These are phyloP conservation scores for Cocos nucifera DNA, from an alignment of 176 grass and related monocot species.

Conservation along the genomic window DNA sequence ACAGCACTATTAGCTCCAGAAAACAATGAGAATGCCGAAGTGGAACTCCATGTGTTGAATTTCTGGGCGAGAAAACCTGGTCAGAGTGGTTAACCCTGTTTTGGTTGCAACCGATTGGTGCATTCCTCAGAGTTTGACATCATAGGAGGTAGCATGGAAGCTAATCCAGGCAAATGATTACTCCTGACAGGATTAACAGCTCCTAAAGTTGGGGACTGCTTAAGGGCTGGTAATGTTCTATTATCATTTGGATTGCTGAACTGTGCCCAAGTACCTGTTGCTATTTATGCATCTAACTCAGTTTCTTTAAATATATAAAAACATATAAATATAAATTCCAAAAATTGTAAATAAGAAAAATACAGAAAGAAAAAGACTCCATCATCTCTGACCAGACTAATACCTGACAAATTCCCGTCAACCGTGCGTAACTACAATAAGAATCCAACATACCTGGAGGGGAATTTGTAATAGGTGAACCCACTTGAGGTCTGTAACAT, in stretches of 20 bases:
- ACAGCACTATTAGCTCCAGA: constrained; percentile 41
- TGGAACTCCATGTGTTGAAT: constrained; percentile 26
- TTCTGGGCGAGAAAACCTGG: constrained; percentile 38
- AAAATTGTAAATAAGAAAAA: no score
- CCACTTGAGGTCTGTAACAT: constrained; percentile 46
- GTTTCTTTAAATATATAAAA: not conserved
- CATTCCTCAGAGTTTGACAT: constrained; percentile 60
- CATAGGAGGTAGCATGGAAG: constrained; percentile 44
- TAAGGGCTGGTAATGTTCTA: constrained; percentile 48
- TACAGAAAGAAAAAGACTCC: no score
- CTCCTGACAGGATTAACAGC: constrained; percentile 48
- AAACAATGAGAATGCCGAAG: constrained; percentile 72
- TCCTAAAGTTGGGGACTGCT: constrained; percentile 59
- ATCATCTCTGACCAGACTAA: no score
- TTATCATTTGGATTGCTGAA: constrained; percentile 75
- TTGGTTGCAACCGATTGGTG: constrained; percentile 74
- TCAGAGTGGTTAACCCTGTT: constrained; percentile 46
- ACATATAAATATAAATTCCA: no score
- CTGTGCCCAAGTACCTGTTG: constrained; percentile 64
- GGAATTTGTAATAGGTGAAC: constrained; percentile 80
- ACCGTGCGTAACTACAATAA: no score
- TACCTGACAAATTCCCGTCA: no score
- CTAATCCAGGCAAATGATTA: constrained; percentile 25
- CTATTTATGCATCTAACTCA: constrained; percentile 10
- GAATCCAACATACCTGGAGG: constrained; percentile 52